Base-by-base conservation (phyloP, 805 yeast genomes). In the Lipomyces anomalus region DNA sequence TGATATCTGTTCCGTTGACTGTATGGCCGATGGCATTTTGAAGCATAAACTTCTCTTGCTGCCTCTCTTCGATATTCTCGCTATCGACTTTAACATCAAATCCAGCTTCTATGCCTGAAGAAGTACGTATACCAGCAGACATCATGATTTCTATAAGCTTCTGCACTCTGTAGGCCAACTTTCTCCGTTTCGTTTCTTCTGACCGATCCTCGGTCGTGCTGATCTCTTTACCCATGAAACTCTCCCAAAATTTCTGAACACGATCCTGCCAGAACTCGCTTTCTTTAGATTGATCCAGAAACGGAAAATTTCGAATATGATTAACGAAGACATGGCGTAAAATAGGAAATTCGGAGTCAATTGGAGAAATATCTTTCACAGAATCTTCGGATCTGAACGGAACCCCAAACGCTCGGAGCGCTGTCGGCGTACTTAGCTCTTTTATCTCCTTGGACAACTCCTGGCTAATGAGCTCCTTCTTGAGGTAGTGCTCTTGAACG, bases 401-500 rank as follows among this genome's bases (percentile, higher is more conserved):
- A 18, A 73, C 73, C 0, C 97, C 97, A 55, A 90, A 74, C 41
- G 74, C 66, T 33, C 83, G 70, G 34, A 90, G 68, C 9, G 88
- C 81, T 17, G 75, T 67, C 26, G 79, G 76, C 48, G 79, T 77
- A 49, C 79, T 74, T 34, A 88, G 64, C 20, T 62, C 62, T 23
- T 69, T 74, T 35, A 87, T 68, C 62, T 90, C 98, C 4, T 70
- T 60, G 9, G 73, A 70, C 26, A 88, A 65, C 58, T 84, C 76
- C 9, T 74, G 68, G 50, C 76, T 74, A 22, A 90, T 67, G 16
- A 90, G 70, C 64, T 85, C 89, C 57, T 94, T 79, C 64, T 90
- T 90, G 43, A 92, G 72, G 62, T 83, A 84, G 59, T 90, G 97
- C 64, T 87, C 95, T 61, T 89, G 86, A 0, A 75, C 70, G 2